These are phyloP conservation scores for Sisymbrium altissimum DNA, from an alignment of 345 rosid genomes.

Conservation along the genomic window DNA sequence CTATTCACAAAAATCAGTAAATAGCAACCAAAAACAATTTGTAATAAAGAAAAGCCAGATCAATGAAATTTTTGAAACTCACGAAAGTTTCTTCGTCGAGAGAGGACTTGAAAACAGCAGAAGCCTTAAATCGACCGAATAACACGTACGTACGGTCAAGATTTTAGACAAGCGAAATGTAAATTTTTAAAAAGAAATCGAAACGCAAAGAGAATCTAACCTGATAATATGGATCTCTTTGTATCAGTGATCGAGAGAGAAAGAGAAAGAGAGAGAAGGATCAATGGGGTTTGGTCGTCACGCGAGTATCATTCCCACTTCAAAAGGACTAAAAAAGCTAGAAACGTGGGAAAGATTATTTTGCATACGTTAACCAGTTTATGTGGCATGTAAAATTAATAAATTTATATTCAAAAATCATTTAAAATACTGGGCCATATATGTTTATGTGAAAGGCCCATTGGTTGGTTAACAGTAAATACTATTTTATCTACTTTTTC, in stretches of 20 bases:
- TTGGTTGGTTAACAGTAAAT: neutral
- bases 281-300: conserved; percentile 28
- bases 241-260: conserved; percentile 5
- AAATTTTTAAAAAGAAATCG: neutral
- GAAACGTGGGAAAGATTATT: conserved; percentile 9
- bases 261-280: neutral
- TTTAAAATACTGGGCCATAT: neutral
- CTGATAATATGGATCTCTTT: conserved; percentile 26
- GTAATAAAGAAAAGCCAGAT: neutral
- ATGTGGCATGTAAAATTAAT: neutral
- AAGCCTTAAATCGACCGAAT: neutral
- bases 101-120: neutral
- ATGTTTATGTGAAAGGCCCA: neutral
- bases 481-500: neutral
- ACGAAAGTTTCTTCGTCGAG: neutral
- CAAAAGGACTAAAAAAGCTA: neutral
- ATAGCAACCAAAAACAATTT: neutral
- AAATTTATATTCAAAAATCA: neutral
- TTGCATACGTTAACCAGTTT: neutral
- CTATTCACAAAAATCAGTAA: neutral
- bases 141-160: neutral
- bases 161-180: neutral
- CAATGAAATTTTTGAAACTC: neutral
- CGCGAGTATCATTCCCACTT: conserved; percentile 31
- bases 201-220: conserved; percentile 25